These are phyloP conservation scores for Penicillium roqueforti DNA, from an alignment of 495 filamentous ascomycete species.

Conservation along the genomic window DNA sequence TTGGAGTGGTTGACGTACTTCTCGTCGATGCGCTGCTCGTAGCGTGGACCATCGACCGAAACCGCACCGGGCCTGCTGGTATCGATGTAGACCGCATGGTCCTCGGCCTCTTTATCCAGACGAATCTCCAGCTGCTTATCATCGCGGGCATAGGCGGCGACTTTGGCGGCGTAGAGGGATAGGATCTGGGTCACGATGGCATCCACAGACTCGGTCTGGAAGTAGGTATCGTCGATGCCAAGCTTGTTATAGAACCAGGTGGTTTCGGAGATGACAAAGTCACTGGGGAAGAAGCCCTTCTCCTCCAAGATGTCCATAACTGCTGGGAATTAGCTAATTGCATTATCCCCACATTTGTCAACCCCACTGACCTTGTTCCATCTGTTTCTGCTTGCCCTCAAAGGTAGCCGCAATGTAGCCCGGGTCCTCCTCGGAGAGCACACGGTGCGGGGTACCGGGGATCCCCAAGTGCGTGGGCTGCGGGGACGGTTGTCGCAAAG, in stretches of 20 bases:
- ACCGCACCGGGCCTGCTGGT: conserved; percentile 85
- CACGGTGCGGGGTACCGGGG: conserved; percentile 56
- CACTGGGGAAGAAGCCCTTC: conserved; percentile 79
- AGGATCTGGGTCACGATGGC: conserved; percentile 91
- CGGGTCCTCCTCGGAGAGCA: conserved; percentile 84
- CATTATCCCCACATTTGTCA: background rate
- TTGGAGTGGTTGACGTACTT: conserved; percentile 82
- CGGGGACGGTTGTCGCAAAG: conserved; percentile 72
- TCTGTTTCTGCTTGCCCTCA: conserved; percentile 90
- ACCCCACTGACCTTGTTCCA: conserved; percentile 67
- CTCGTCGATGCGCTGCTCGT: conserved; percentile 88
- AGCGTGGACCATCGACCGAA: conserved; percentile 70
- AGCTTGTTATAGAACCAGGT: conserved; percentile 96
- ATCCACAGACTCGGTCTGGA: conserved; percentile 83
- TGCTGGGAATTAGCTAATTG: conserved; percentile 19
- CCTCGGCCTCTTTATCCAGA: conserved; percentile 87
- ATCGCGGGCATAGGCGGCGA: conserved; percentile 88
- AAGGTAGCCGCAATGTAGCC: conserved; percentile 96
- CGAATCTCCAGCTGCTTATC: conserved; percentile 93
- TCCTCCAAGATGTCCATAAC: conserved; percentile 72
- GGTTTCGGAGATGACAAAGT: conserved; percentile 79
- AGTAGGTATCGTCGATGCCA: conserved; percentile 98
- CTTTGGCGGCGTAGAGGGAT: conserved; percentile 94
- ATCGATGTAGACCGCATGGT: conserved; percentile 98
- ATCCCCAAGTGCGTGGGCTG: conserved; percentile 86